phyloP scores from a whole-genome alignment of 352 stramenopile species.

The Plasmopara viticola region DNA sequence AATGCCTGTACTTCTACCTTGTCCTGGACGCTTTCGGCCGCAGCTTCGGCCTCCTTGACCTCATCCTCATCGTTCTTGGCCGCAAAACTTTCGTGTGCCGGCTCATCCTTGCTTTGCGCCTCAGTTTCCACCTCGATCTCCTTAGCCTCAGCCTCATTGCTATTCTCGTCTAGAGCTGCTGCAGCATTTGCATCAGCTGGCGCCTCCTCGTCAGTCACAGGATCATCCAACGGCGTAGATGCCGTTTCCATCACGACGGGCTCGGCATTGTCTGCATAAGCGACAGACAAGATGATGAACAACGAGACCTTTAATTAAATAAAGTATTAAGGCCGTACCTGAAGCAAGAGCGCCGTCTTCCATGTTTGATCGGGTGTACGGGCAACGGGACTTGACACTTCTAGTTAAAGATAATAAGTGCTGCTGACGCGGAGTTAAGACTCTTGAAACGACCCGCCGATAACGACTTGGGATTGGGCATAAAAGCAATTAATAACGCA shows the following conservation, averaged over 20 bases:
- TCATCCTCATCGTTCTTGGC: conserved; percentile 29
- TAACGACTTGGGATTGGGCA: conserved; percentile 19
- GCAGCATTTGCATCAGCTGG: conserved; percentile 8
- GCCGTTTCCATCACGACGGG: conserved; percentile 14
- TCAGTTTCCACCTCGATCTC: conserved; percentile 19
- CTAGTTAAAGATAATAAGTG: conserved; percentile 28
- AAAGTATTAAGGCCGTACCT: conserved; percentile 16
- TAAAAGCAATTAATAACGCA: not conserved
- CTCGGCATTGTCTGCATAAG: conserved; percentile 16
- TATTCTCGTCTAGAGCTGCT: conserved; percentile 19
- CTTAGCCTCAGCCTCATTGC: conserved; percentile 29
- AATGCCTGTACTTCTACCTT: conserved; percentile 91
- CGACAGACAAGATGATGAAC: not conserved
- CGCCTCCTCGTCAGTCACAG: conserved; percentile 5
- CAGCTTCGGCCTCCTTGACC: conserved; percentile 65
- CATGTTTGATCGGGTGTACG: conserved; percentile 22
- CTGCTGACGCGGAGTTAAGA: not conserved
- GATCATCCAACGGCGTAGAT: conserved; percentile 3
- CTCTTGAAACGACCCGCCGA: conserved; percentile 12
- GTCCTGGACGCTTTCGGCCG: conserved; percentile 63
- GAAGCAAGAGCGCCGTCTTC: conserved; percentile 44
- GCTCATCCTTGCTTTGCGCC: conserved; percentile 20
- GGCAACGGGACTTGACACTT: conserved; percentile 11
- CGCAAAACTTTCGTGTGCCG: conserved; percentile 15
- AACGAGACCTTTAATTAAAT: not conserved